These are phyloP conservation scores for Trypanosoma boissoni DNA, from an alignment of 208 protist genomes.

Conservation along the genomic window DNA sequence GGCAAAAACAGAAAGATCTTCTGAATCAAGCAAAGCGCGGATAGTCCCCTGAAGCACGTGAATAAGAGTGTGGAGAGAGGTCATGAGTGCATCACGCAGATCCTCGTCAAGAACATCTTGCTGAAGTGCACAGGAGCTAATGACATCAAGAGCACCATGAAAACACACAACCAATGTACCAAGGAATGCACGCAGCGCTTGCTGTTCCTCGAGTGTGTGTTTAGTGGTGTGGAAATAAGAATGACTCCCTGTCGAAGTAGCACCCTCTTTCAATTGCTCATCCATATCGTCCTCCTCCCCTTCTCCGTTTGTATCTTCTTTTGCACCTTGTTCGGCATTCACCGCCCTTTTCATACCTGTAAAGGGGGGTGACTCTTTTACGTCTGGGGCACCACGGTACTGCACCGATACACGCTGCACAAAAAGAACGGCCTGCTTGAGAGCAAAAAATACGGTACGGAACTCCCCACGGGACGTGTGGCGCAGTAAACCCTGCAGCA, in stretches of 20 bases:
- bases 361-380: background rate
- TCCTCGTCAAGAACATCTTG: constrained; percentile 55
- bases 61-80: constrained; percentile 32
- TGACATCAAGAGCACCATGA: constrained; percentile 38
- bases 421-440: constrained; percentile 70
- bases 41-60: constrained; percentile 32
- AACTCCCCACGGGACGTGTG: constrained; percentile 52
- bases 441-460: constrained; percentile 50
- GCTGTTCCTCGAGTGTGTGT: constrained; percentile 8
- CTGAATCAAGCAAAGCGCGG: constrained; percentile 25
- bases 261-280: background rate
- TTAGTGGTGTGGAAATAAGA: background rate
- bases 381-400: constrained; percentile 7
- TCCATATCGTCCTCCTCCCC: constrained; percentile 9
- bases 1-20: constrained; percentile 23
- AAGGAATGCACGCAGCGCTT: constrained; percentile 24
- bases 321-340: constrained; percentile 1
- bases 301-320: background rate
- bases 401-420: constrained; percentile 40
- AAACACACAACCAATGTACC: constrained; percentile 34
- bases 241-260: background rate
- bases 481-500: constrained; percentile 39
- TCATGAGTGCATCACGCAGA: constrained; percentile 38
- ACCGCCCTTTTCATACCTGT: background rate
- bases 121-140: constrained; percentile 31